A percentile compares a stretch with the other conserved stretches of the same genome.
These are phyloP conservation scores for Chloranthus sessilifolius DNA, from an alignment of 164 flowering plant genomes.

Conservation along the genomic window DNA sequence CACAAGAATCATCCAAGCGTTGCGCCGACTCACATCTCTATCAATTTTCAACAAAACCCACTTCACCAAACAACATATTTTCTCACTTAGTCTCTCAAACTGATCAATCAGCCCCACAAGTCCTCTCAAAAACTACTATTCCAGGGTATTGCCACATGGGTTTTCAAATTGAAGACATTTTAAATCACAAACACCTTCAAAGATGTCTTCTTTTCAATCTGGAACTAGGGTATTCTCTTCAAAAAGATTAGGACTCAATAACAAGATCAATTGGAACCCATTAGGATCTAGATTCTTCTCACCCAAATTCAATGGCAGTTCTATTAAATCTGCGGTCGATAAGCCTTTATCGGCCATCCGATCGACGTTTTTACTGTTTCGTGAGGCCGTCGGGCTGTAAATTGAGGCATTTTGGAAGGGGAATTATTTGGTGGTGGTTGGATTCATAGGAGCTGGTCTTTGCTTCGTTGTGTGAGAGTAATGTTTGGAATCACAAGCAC, in stretches of 20 bases:
- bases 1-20: slow-evolving; percentile 19
- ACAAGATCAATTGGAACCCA: slow-evolving; percentile 5
- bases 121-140: slow-evolving; percentile 4
- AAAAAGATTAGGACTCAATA: slow-evolving; percentile 11
- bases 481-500: slow-evolving; percentile 84
- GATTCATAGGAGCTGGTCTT: slow-evolving; percentile 49
- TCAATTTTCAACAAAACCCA: slow-evolving; percentile 1
- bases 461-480: slow-evolving; percentile 69
- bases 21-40: slow-evolving; percentile 11
- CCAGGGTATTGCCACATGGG: slow-evolving; percentile 3
- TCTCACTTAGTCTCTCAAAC: slow-evolving; percentile 1
- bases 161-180: slow-evolving; percentile 8
- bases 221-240: slow-evolving; percentile 7
- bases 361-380: slow-evolving; percentile 43
- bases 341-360: slow-evolving; percentile 39
- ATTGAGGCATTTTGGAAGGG: slow-evolving; percentile 81
- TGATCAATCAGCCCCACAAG: neutral
- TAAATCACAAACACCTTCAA: slow-evolving; percentile 1
- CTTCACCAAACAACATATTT: slow-evolving; percentile 2
- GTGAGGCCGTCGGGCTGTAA: slow-evolving; percentile 69
- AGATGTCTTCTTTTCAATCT: neutral
- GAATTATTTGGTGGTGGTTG: slow-evolving; percentile 57
- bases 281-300: slow-evolving; percentile 38
- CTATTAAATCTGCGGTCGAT: slow-evolving; percentile 31
- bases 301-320: slow-evolving; percentile 23